phyloP scores from a whole-genome alignment of 208 protist species.

The Kentomonas sorsogonicus region DNA sequence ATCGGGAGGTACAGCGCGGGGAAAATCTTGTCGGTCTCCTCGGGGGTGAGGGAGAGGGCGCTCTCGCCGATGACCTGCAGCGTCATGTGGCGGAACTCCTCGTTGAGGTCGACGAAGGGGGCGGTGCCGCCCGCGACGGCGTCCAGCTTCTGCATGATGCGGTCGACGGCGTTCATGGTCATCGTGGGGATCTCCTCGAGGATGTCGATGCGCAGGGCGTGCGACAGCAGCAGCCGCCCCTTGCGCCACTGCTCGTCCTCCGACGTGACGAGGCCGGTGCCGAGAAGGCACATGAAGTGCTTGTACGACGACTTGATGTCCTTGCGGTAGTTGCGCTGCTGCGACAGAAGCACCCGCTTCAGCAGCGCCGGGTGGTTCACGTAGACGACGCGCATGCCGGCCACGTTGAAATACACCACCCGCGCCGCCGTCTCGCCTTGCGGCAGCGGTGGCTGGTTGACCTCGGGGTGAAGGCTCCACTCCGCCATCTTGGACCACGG shows the following conservation, averaged over 20 bases:
- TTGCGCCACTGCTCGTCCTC: conserved; percentile 88
- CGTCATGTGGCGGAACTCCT: conserved; percentile 89
- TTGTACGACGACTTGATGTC: conserved; percentile 79
- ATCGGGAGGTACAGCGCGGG: conserved; percentile 86
- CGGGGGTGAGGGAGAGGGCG: conserved; percentile 65
- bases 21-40: conserved; percentile 86
- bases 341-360: conserved; percentile 76
- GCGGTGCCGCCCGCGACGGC: conserved; percentile 2
- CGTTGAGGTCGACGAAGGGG: conserved; percentile 70
- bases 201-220: conserved; percentile 84
- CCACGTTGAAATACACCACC: conserved; percentile 71
- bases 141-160: conserved; percentile 61
- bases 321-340: conserved; percentile 85
- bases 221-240: conserved; percentile 71
- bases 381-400: conserved; percentile 76
- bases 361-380: conserved; percentile 76
- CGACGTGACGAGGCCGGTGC: conserved; percentile 78
- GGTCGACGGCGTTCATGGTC: conserved; percentile 53
- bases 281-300: conserved; percentile 87
- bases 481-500: conserved; percentile 75
- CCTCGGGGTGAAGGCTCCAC: conserved; percentile 67
- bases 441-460: conserved; percentile 15
- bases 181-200: conserved; percentile 76
- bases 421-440: conserved; percentile 19
- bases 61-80: conserved; percentile 86